Evolutionary conservation across 2,329 filamentous ascomycete species (phyloP).

Genomic region (Ambrosiella xylebori): DNA sequence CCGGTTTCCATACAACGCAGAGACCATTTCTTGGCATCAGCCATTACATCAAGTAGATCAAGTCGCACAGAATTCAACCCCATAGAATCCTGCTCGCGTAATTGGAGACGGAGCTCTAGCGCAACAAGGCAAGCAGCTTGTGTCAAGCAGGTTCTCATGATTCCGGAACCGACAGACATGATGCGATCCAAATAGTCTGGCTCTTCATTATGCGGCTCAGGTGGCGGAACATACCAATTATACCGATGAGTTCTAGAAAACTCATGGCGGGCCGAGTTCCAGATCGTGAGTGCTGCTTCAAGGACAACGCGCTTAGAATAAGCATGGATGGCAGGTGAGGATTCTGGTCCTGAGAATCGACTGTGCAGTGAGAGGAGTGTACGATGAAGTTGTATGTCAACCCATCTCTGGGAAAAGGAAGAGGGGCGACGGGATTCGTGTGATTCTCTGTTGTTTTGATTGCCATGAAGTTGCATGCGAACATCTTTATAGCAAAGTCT

Average conservation of each 20-base stretch:
- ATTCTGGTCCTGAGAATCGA: slow-evolving; percentile 28
- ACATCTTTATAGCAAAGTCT: slow-evolving; percentile 26
- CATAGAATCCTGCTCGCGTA: slow-evolving; percentile 23
- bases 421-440: slow-evolving; percentile 15
- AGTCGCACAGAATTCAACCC: slow-evolving; percentile 20
- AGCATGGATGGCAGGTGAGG: slow-evolving; percentile 28
- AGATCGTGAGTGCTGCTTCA: slow-evolving; percentile 31
- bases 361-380: slow-evolving; percentile 39
- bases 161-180: slow-evolving; percentile 22
- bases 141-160: slow-evolving; percentile 22
- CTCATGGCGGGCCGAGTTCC: slow-evolving; percentile 22
- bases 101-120: slow-evolving; percentile 24
- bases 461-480: slow-evolving; percentile 19
- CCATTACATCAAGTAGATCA: slow-evolving; percentile 26
- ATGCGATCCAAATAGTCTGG: slow-evolving; percentile 23
- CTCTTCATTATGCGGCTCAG: slow-evolving; percentile 4
- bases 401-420: slow-evolving; percentile 26
- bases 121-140: slow-evolving; percentile 23
- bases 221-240: neutral
- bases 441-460: slow-evolving; percentile 11
- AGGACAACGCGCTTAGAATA: slow-evolving; percentile 32
- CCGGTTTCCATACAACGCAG: slow-evolving; percentile 27
- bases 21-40: slow-evolving; percentile 25
- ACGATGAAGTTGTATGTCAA: slow-evolving; percentile 35
- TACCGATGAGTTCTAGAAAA: neutral